These are phyloP conservation scores for Xylaria flabelliformis DNA, from an alignment of 495 filamentous ascomycete genomes.

Conservation along the genomic window DNA sequence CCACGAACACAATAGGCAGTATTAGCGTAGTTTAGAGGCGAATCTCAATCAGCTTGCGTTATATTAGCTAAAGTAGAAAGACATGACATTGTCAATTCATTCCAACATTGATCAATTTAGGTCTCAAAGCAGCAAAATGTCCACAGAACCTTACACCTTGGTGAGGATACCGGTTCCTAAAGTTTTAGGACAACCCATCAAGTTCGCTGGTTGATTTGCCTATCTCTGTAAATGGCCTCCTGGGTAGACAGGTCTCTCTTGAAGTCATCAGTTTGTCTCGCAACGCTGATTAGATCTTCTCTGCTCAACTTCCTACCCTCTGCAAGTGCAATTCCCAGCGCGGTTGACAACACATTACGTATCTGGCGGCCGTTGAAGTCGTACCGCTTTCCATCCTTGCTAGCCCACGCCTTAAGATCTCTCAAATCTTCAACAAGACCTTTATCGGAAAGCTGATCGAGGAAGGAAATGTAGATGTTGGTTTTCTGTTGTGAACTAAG, in stretches of 20 bases:
- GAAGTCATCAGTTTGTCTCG: constrained; percentile 19
- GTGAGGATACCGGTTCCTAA: too few species aligned
- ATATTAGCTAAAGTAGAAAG: too few species aligned
- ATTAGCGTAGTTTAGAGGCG: too few species aligned
- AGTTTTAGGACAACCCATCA: background rate
- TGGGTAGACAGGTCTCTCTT: constrained; percentile 1
- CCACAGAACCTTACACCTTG: too few species aligned
- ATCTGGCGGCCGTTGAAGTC: constrained; percentile 25
- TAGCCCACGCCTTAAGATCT: constrained; percentile 9
- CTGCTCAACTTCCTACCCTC: background rate
- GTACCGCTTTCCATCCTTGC: background rate
- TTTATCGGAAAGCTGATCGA: constrained; percentile 11
- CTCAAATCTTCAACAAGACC: background rate
- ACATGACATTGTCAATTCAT: too few species aligned
- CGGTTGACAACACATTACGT: constrained; percentile 17
- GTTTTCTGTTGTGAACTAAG: background rate
- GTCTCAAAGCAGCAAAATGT: too few species aligned
- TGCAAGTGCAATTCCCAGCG: background rate
- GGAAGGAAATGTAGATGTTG: constrained; percentile 5
- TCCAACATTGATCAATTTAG: too few species aligned
- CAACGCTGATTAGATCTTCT: constrained; percentile 5
- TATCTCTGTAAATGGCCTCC: constrained; percentile 17
- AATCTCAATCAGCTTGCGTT: too few species aligned
- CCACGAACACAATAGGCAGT: too few species aligned
- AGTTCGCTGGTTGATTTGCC: constrained; percentile 9